Percentiles rank a stretch among this genome's conserved stretches.
phyloP scores from a whole-genome alignment of 2,329 filamentous ascomycete species.

The Neopestalotiopsis clavispora region DNA sequence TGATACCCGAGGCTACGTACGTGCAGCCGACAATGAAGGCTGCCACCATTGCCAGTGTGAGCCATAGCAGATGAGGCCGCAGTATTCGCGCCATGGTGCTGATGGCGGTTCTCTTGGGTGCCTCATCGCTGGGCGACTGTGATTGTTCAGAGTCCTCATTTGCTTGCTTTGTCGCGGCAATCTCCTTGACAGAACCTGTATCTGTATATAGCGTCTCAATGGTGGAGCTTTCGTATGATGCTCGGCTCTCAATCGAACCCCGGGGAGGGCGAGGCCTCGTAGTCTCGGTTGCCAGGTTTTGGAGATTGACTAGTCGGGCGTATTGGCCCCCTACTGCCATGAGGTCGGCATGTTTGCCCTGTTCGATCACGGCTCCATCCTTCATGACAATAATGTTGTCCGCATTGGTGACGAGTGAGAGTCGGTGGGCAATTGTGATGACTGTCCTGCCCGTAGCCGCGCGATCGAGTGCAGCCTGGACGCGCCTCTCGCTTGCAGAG shows the following conservation, averaged over 20 bases:
- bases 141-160: neutral
- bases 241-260: slow-evolving; percentile 34
- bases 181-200: neutral
- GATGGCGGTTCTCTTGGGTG: neutral
- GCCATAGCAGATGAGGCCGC: neutral
- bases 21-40: slow-evolving; percentile 60
- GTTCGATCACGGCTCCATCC: slow-evolving; percentile 2
- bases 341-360: slow-evolving; percentile 5
- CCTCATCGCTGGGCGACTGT: neutral
- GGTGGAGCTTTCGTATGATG: slow-evolving; percentile 37
- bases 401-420: neutral
- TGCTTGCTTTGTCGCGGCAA: neutral
- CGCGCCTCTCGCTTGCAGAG: slow-evolving; percentile 49
- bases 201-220: slow-evolving; percentile 23
- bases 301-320: slow-evolving; percentile 66
- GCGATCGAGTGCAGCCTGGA: slow-evolving; percentile 60
- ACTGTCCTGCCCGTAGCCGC: slow-evolving; percentile 34
- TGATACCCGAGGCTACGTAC: slow-evolving; percentile 60
- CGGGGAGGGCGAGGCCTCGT: neutral
- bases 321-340: slow-evolving; percentile 46
- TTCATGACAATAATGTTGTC: slow-evolving; percentile 16
- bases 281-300: slow-evolving; percentile 52
- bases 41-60: slow-evolving; percentile 27
- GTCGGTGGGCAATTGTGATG: slow-evolving; percentile 15
- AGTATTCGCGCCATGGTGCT: neutral